Evolutionary conservation across 306 rosid genomes (phyloP).

Genomic region (Trichosanthes cucumerina): DNA sequence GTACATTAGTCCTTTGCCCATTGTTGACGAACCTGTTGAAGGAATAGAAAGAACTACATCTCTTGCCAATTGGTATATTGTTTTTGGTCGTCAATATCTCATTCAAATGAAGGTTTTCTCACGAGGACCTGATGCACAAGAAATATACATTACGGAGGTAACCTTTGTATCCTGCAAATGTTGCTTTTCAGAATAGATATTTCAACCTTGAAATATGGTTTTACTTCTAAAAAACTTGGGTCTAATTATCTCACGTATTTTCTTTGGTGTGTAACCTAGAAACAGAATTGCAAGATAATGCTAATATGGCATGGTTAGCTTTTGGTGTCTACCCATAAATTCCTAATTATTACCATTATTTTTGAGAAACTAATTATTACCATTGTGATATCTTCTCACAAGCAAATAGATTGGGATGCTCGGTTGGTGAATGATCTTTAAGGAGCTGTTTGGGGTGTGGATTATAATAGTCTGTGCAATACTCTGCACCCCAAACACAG

Average conservation of each 20-base stretch:
- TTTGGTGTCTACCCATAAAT: background rate
- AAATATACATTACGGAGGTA: slow-evolving; percentile 85
- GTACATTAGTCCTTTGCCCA: slow-evolving; percentile 48
- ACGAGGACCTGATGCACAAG: slow-evolving; percentile 53
- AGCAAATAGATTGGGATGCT: background rate
- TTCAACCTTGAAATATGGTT: background rate
- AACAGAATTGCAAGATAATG: background rate
- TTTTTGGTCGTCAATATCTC: slow-evolving; percentile 74
- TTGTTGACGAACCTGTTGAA: slow-evolving; percentile 41
- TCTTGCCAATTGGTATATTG: slow-evolving; percentile 49
- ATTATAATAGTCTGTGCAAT: no score
- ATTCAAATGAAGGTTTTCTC: slow-evolving; percentile 73
- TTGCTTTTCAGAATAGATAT: background rate
- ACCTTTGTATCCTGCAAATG: background rate
- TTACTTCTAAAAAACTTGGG: background rate
- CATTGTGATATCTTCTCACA: background rate
- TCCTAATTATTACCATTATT: background rate
- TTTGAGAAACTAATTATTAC: background rate
- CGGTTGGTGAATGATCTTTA: background rate
- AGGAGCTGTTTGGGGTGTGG: no score
- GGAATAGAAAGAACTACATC: slow-evolving; percentile 40
- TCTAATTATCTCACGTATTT: background rate
- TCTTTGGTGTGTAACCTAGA: background rate
- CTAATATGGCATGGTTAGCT: background rate
- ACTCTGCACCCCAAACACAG: no score